Evolutionary conservation across 768 basidiomycete species (phyloP).

Genomic region (Mycena galericulata): DNA sequence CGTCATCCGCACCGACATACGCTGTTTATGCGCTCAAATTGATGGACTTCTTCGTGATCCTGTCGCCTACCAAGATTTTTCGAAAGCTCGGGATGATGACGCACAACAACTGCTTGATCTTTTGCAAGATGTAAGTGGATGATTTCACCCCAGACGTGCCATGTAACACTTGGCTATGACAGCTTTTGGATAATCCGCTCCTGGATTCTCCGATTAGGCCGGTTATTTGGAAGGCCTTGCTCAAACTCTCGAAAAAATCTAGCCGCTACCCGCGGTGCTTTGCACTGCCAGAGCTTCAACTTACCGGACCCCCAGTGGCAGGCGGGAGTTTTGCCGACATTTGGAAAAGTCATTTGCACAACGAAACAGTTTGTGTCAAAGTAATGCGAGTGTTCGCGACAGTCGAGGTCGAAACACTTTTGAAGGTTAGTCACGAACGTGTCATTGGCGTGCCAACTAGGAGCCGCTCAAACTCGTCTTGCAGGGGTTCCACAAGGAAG

Average conservation of each 20-base stretch:
- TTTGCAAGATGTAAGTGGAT: conserved; percentile 35
- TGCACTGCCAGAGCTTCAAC: conserved; percentile 13
- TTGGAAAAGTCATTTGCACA: conserved; percentile 19
- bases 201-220: conserved; percentile 17
- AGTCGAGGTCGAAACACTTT: conserved; percentile 14
- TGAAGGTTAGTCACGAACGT: conserved; percentile 15
- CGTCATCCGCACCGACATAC: conserved; percentile 23
- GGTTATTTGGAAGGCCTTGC: conserved; percentile 14
- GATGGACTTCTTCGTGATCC: conserved; percentile 4
- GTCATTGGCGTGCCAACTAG: too few species aligned
- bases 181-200: conserved; percentile 28
- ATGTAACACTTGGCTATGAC: background rate
- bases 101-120: conserved; percentile 34
- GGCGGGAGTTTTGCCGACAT: conserved; percentile 23
- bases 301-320: conserved; percentile 7
- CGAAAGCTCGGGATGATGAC: background rate
- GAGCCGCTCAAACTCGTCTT: background rate
- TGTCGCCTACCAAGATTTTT: background rate
- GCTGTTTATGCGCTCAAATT: conserved; percentile 23
- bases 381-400: conserved; percentile 25
- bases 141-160: background rate
- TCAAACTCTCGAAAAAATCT: conserved; percentile 12
- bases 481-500: conserved; percentile 35
- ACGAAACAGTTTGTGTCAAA: conserved; percentile 17
- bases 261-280: conserved; percentile 18